These are phyloP conservation scores for Fusarium tanahbumbuense DNA, from an alignment of 2,329 filamentous ascomycete genomes.

Conservation along the genomic window DNA sequence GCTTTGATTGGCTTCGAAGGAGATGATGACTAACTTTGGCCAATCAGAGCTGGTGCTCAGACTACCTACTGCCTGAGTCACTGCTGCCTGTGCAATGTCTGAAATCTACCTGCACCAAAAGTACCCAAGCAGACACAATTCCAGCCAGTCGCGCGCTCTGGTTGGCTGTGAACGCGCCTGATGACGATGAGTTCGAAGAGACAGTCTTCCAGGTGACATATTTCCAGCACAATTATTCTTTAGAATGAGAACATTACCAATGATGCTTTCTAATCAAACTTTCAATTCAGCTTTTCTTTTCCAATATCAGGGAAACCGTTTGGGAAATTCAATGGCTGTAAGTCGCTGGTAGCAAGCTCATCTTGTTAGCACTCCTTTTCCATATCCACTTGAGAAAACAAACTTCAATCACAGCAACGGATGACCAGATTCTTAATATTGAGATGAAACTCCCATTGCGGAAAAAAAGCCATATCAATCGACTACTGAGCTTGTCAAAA, in stretches of 20 bases:
- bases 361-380: not conserved
- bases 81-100: constrained; percentile 48
- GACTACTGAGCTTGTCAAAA: not conserved
- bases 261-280: not conserved
- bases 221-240: not conserved
- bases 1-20: constrained; percentile 46
- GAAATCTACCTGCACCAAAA: constrained; percentile 40
- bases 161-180: constrained; percentile 18
- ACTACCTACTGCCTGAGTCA: constrained; percentile 45
- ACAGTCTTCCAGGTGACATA: not conserved
- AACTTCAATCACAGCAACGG: not conserved
- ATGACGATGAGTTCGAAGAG: not conserved
- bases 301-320: not conserved
- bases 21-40: constrained; percentile 44
- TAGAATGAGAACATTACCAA: not conserved
- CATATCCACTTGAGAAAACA: not conserved
- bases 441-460: not conserved
- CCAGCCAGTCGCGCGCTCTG: constrained; percentile 31
- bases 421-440: not conserved
- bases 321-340: not conserved
- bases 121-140: constrained; percentile 47
- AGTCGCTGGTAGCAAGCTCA: not conserved
- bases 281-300: not conserved
- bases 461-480: not conserved
- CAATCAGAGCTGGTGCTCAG: constrained; percentile 44